phyloP scores from a whole-genome alignment of 2,329 filamentous ascomycete genomes.

The Onygenales sp. region DNA sequence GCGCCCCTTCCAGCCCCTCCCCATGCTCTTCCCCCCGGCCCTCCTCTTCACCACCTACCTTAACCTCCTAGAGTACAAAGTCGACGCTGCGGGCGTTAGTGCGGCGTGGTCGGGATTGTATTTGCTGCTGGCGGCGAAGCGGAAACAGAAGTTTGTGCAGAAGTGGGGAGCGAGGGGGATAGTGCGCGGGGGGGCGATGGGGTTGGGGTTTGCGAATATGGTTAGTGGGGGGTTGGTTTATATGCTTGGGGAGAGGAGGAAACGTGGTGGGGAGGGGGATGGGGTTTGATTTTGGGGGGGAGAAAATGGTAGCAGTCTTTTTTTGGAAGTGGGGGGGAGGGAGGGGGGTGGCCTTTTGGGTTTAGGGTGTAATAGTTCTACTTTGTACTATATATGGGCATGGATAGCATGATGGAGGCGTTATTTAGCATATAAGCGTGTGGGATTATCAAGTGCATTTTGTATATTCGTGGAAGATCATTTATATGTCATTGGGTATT shows the following conservation, averaged over 20 bases:
- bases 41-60: slow-evolving; percentile 58
- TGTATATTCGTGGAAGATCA: too few relatives aligned
- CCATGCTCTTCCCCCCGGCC: slow-evolving; percentile 58
- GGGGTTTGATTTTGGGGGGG: background rate
- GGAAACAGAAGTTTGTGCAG: slow-evolving; percentile 39
- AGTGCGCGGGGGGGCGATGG: slow-evolving; percentile 37
- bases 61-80: slow-evolving; percentile 53
- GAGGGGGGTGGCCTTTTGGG: too few relatives aligned
- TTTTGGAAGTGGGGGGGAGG: background rate
- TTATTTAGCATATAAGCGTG: too few relatives aligned
- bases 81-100: slow-evolving; percentile 54
- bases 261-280: slow-evolving; percentile 32
- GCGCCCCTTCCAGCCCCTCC: slow-evolving; percentile 56
- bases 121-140: slow-evolving; percentile 50
- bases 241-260: slow-evolving; percentile 32
- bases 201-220: slow-evolving; percentile 36
- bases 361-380: too few relatives aligned
- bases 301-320: background rate
- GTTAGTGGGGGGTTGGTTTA: slow-evolving; percentile 39
- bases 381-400: too few relatives aligned
- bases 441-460: too few relatives aligned
- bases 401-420: too few relatives aligned
- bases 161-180: slow-evolving; percentile 37
- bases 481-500: too few relatives aligned
- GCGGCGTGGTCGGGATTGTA: slow-evolving; percentile 59